Evolutionary conservation across 2,329 filamentous ascomycete genomes (phyloP).

Genomic region (Neoscytalidium dimidiatum): DNA sequence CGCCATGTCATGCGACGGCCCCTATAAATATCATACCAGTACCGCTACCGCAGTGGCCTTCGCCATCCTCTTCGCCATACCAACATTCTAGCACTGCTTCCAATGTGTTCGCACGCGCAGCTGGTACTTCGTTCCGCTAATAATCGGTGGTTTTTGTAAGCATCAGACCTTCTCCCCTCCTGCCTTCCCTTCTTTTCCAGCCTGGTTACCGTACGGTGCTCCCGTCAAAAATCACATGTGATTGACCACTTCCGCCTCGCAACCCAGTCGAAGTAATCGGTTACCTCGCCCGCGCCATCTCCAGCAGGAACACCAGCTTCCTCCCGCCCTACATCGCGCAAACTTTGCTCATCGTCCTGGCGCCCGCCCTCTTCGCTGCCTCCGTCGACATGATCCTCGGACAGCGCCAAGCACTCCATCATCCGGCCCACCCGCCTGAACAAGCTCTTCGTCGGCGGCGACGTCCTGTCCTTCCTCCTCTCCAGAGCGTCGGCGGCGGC

Average conservation of each 20-base stretch:
- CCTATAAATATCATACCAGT: slow-evolving; percentile 34
- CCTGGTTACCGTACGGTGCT: too few species aligned
- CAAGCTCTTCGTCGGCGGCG: slow-evolving; percentile 45
- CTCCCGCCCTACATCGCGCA: slow-evolving; percentile 46
- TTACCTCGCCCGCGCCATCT: slow-evolving; percentile 49
- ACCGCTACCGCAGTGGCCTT: slow-evolving; percentile 33
- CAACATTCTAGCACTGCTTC: slow-evolving; percentile 39
- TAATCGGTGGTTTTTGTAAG: slow-evolving; percentile 51
- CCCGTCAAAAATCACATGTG: too few species aligned
- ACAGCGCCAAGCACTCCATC: slow-evolving; percentile 36
- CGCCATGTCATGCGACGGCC: neutral
- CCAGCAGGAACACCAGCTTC: slow-evolving; percentile 32
- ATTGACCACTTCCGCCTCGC: neutral
- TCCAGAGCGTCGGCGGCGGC: slow-evolving; percentile 32
- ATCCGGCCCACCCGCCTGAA: slow-evolving; percentile 40
- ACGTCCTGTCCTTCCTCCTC: slow-evolving; percentile 44
- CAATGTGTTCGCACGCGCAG: slow-evolving; percentile 43
- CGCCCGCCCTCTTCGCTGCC: slow-evolving; percentile 50
- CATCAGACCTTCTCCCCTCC: neutral
- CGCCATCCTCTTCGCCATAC: slow-evolving; percentile 30
- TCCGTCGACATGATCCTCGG: slow-evolving; percentile 48
- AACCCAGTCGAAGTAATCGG: slow-evolving; percentile 52
- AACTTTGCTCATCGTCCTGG: slow-evolving; percentile 46
- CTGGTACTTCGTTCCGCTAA: slow-evolving; percentile 55
- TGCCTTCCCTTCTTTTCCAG: neutral